Percentiles rank a stretch among this genome's conserved stretches.
These are phyloP conservation scores for Colletotrichum costaricense DNA, from an alignment of 2,329 filamentous ascomycete species.

Conservation along the genomic window DNA sequence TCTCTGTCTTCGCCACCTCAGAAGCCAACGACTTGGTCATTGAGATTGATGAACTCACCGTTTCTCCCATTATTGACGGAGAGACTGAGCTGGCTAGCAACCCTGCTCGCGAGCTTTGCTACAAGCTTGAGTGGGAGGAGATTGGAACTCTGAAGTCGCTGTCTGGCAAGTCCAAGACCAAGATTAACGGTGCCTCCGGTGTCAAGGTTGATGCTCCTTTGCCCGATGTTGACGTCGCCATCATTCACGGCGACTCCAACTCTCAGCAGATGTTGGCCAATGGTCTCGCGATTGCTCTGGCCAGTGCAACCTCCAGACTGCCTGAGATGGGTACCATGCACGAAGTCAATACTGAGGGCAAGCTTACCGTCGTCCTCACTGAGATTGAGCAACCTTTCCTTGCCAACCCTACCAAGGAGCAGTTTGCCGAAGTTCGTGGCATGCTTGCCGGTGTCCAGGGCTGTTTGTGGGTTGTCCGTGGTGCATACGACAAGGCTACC, in stretches of 20 bases:
- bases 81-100: constrained; percentile 31
- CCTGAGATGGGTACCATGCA: constrained; percentile 39
- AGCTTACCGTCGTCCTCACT: constrained; percentile 53
- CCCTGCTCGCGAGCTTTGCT: constrained; percentile 38
- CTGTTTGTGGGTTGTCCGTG: constrained; percentile 53
- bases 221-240: constrained; percentile 34
- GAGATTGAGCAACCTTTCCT: constrained; percentile 58
- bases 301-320: constrained; percentile 33
- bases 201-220: constrained; percentile 32
- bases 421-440: constrained; percentile 51
- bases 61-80: constrained; percentile 38
- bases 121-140: constrained; percentile 40
- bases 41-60: constrained; percentile 40
- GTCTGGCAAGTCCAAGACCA: constrained; percentile 26
- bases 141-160: constrained; percentile 31
- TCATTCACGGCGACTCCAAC: constrained; percentile 37
- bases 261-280: constrained; percentile 34
- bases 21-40: constrained; percentile 37
- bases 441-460: constrained; percentile 48
- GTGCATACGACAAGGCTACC: constrained; percentile 49
- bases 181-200: constrained; percentile 17
- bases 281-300: constrained; percentile 30
- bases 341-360: constrained; percentile 38
- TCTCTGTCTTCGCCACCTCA: constrained; percentile 36
- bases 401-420: constrained; percentile 48